Conservation (phyloP, 768 basidiomycete genomes). For the Suillus subalutaceus region DNA sequence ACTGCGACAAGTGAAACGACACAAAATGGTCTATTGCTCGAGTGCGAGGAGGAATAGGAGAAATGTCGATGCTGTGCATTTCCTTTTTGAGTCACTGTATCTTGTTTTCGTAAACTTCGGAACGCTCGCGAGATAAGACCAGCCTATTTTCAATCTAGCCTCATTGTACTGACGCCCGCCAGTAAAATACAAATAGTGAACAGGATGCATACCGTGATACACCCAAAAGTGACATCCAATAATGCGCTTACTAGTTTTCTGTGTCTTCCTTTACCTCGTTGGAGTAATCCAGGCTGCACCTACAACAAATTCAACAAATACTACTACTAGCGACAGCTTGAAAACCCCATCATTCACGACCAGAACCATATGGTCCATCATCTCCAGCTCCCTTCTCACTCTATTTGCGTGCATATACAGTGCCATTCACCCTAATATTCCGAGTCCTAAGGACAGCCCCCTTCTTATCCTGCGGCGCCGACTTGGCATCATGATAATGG, state of each 20-base stretch:
- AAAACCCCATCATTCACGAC: neutral
- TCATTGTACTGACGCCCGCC: too few species aligned
- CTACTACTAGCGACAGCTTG: neutral
- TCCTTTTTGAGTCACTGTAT: too few species aligned
- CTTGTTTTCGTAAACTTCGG: too few species aligned
- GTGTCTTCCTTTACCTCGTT: slow-evolving; percentile 7
- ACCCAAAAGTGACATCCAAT: too few species aligned
- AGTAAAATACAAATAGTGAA: too few species aligned
- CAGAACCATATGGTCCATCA: slow-evolving; percentile 21
- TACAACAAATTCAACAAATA: neutral
- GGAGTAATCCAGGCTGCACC: neutral
- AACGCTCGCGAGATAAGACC: too few species aligned
- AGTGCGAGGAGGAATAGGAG: too few species aligned
- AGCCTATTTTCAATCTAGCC: too few species aligned
- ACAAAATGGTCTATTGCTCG: too few species aligned
- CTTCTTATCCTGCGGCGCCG: neutral
- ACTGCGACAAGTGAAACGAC: too few species aligned
- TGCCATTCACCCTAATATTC: slow-evolving; percentile 31
- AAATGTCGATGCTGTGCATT: too few species aligned
- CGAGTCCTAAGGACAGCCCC: neutral
- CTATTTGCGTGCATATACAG: slow-evolving; percentile 30
- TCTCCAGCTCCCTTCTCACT: slow-evolving; percentile 23
- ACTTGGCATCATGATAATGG: neutral
- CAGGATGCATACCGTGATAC: too few species aligned
- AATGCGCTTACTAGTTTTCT: slow-evolving; percentile 11